Evolutionary conservation across 805 yeast genomes (phyloP).

Genomic region (Sugiyamaella marilandica): DNA sequence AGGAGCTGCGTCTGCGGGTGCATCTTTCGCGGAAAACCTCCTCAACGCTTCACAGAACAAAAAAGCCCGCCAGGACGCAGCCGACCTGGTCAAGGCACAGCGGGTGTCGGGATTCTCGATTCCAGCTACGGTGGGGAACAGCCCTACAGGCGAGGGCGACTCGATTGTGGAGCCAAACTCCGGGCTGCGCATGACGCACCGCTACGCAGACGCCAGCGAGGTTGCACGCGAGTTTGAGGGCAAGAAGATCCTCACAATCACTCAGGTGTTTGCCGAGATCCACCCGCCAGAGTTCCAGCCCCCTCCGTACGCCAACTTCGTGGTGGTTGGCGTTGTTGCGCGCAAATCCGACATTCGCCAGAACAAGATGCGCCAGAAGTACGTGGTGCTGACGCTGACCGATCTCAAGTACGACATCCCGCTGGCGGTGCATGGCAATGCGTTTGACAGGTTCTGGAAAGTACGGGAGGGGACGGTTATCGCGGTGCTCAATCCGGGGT

Average conservation of each 20-base stretch:
- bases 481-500: conserved; percentile 68
- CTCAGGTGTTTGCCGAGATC: conserved; percentile 59
- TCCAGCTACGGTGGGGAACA: neutral
- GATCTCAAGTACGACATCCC: conserved; percentile 60
- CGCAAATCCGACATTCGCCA: conserved; percentile 50
- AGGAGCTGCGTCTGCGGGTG: neutral
- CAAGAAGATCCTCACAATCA: conserved; percentile 52
- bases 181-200: conserved; percentile 38
- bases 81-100: neutral
- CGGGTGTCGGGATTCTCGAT: neutral
- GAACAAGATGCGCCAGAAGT: conserved; percentile 42
- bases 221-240: conserved; percentile 41
- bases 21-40: conserved; percentile 15
- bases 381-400: conserved; percentile 57
- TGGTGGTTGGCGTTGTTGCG: conserved; percentile 65
- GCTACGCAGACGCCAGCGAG: conserved; percentile 41
- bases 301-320: conserved; percentile 73
- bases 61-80: neutral
- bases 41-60: neutral
- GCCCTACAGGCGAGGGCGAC: neutral
- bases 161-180: conserved; percentile 39
- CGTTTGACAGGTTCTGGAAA: conserved; percentile 69
- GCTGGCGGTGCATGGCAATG: conserved; percentile 59
- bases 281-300: conserved; percentile 62
- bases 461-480: conserved; percentile 68